phyloP scores from a whole-genome alignment of 495 filamentous ascomycete species.

The Neurospora sp. region DNA sequence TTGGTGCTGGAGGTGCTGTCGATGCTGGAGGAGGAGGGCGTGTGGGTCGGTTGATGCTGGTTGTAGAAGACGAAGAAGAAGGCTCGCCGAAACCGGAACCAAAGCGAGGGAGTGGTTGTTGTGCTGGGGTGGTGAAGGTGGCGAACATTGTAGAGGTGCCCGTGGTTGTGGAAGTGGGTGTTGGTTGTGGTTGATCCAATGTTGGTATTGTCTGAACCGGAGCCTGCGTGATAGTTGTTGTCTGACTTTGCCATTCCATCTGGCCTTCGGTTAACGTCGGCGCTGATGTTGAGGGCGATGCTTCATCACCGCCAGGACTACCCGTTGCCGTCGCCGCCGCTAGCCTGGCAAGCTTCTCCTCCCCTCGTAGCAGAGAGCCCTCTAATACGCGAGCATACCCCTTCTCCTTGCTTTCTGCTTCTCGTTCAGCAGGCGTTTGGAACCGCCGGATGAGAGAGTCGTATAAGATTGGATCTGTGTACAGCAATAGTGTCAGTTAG shows the following conservation, averaged over 20 bases:
- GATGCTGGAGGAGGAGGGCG: neutral
- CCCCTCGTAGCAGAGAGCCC: constrained; percentile 59
- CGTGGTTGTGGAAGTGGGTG: neutral
- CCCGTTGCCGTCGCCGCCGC: constrained; percentile 31
- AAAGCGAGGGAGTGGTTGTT: neutral
- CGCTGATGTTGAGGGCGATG: neutral
- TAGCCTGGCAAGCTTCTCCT: constrained; percentile 60
- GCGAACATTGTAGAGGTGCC: neutral
- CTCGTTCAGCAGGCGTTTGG: constrained; percentile 61
- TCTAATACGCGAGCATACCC: constrained; percentile 67
- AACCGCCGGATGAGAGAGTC: constrained; percentile 71
- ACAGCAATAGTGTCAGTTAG: neutral
- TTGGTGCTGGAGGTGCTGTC: neutral
- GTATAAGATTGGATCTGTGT: constrained; percentile 66
- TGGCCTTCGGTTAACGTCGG: neutral
- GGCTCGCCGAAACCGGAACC: neutral
- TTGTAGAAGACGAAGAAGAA: neutral
- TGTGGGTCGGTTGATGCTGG: neutral
- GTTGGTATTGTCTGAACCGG: neutral
- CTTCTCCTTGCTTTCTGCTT: constrained; percentile 57
- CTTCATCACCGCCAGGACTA: neutral
- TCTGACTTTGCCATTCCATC: neutral
- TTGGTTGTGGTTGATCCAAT: neutral
- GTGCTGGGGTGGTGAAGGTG: neutral
- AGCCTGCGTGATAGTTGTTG: neutral